Evolutionary conservation across 768 basidiomycete genomes (phyloP).

Genomic region (Hortiboletus campestris): DNA sequence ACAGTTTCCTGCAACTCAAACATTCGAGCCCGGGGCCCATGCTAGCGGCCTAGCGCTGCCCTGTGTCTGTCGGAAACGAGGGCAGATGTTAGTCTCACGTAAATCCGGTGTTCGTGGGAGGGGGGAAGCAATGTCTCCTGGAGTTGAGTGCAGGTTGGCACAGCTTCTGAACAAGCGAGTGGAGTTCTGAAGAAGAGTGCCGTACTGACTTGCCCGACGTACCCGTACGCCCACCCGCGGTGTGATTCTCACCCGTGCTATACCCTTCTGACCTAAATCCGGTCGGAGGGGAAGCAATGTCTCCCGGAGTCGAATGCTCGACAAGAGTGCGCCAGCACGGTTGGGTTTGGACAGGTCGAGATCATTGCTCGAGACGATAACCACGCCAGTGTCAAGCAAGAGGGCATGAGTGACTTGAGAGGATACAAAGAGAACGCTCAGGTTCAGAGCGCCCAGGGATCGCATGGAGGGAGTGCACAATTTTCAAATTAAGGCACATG

Average conservation of each 20-base stretch:
- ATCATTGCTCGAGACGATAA: slow-evolving; percentile 15
- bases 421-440: not conserved
- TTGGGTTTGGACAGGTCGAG: slow-evolving; percentile 5
- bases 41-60: too few species aligned
- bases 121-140: slow-evolving; percentile 9
- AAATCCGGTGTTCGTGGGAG: too few species aligned
- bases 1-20: slow-evolving; percentile 10
- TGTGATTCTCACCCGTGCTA: too few species aligned
- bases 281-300: too few species aligned
- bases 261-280: too few species aligned
- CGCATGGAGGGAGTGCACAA: not conserved
- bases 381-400: not conserved
- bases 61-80: slow-evolving; percentile 12
- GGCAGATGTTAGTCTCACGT: slow-evolving; percentile 1
- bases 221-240: too few species aligned
- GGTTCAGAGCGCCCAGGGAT: not conserved
- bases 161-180: not conserved
- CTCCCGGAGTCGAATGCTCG: too few species aligned
- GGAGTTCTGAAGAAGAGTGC: too few species aligned
- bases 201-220: too few species aligned
- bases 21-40: not conserved
- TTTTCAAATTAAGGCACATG: too few species aligned
- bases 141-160: slow-evolving; percentile 1
- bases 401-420: not conserved
- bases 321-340: slow-evolving; percentile 8